These are phyloP conservation scores for Hygrophila difformis DNA, from an alignment of 257 asterid genomes.

Conservation along the genomic window DNA sequence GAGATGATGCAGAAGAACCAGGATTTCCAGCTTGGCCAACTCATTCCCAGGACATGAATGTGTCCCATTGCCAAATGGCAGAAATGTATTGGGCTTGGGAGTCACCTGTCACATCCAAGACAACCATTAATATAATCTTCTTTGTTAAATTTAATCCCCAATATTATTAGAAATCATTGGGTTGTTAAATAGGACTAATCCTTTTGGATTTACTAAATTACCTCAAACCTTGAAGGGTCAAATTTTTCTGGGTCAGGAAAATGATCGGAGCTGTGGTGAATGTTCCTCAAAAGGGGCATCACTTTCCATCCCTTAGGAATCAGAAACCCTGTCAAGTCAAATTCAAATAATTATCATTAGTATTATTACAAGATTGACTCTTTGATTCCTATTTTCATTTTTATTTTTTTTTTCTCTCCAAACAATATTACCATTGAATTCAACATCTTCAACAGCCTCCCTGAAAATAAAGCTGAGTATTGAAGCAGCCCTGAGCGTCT, in stretches of 20 bases:
- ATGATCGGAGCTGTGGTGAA: slow-evolving; percentile 79
- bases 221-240: slow-evolving; percentile 97
- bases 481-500: slow-evolving; percentile 66
- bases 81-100: slow-evolving; percentile 78
- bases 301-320: slow-evolving; percentile 99
- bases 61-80: slow-evolving; percentile 91
- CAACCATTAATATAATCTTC: not conserved
- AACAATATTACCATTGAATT: slow-evolving; percentile 55
- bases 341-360: no score
- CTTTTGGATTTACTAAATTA: slow-evolving; percentile 14
- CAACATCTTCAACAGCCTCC: slow-evolving; percentile 76
- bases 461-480: slow-evolving; percentile 58
- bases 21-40: slow-evolving; percentile 79
- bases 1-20: slow-evolving; percentile 72
- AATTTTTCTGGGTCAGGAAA: slow-evolving; percentile 86
- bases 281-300: slow-evolving; percentile 76
- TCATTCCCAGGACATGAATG: slow-evolving; percentile 93
- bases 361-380: no score
- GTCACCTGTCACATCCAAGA: slow-evolving; percentile 37
- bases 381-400: not conserved
- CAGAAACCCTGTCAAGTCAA: slow-evolving; percentile 17
- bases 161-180: no score
- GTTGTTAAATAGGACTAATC: not conserved
- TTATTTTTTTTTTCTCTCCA: not conserved
- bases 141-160: no score